Conservation (phyloP, 805 yeast genomes). For the Wilhelminamyces savonicus region DNA sequence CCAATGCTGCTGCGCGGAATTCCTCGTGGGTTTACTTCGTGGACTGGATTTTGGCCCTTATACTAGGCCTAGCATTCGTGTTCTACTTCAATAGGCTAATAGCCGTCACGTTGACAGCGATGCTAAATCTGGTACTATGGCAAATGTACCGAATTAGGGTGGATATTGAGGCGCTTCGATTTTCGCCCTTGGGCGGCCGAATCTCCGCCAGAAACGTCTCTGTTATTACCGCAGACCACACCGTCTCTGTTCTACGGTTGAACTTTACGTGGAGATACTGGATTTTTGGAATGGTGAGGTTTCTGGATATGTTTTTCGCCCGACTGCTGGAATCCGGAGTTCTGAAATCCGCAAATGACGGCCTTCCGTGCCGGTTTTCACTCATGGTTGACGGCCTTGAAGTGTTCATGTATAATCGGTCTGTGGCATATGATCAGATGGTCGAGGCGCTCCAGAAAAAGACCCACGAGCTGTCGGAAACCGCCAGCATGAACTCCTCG, state of each 20-base stretch:
- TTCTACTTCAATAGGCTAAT: slow-evolving; percentile 72
- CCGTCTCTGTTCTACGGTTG: slow-evolving; percentile 65
- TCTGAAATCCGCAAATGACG: slow-evolving; percentile 29
- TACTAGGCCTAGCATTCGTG: slow-evolving; percentile 55
- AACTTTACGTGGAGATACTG: slow-evolving; percentile 89
- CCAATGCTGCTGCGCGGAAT: slow-evolving; percentile 13
- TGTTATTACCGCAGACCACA: slow-evolving; percentile 65
- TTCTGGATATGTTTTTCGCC: slow-evolving; percentile 24
- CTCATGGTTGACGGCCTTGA: slow-evolving; percentile 74
- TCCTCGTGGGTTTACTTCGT: slow-evolving; percentile 65
- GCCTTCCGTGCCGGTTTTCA: slow-evolving; percentile 50
- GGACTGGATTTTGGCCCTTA: slow-evolving; percentile 70
- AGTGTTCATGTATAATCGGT: slow-evolving; percentile 74
- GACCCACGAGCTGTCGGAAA: not conserved
- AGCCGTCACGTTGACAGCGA: slow-evolving; percentile 51
- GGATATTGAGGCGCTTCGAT: slow-evolving; percentile 64
- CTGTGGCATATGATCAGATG: slow-evolving; percentile 67
- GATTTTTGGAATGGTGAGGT: slow-evolving; percentile 45
- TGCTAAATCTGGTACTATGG: slow-evolving; percentile 58
- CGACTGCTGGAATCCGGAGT: slow-evolving; percentile 7
- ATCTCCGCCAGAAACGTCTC: slow-evolving; percentile 70
- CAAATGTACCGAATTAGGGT: slow-evolving; percentile 49
- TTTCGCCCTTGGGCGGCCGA: slow-evolving; percentile 81
- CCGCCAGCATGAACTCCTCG: not conserved
- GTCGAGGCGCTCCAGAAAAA: slow-evolving; percentile 29